Conservation (phyloP, 768 basidiomycete species). For the Tylopilus plumbeoviolaceoides region DNA sequence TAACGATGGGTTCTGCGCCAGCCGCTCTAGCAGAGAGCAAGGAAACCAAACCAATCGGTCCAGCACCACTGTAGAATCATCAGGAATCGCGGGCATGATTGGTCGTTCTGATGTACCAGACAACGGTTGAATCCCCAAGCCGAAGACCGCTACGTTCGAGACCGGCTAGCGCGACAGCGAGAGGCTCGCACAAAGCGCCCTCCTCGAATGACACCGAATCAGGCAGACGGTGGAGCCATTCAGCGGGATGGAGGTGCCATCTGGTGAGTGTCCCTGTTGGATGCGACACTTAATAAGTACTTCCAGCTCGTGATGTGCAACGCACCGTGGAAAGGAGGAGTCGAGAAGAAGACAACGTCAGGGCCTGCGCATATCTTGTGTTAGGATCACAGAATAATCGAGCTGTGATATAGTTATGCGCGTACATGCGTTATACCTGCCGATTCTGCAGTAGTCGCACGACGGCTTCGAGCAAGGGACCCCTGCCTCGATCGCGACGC, state of each 20-base stretch:
- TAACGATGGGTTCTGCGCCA: conserved; percentile 65
- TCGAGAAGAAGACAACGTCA: conserved; percentile 62
- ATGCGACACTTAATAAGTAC: not conserved
- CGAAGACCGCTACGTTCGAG: conserved; percentile 62
- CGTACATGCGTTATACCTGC: conserved; percentile 59
- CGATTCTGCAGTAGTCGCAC: conserved; percentile 60
- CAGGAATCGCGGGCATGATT: conserved; percentile 7
- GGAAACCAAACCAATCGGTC: conserved; percentile 62
- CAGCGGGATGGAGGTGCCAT: conserved; percentile 64
- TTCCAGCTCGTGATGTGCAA: not conserved
- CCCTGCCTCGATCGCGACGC: conserved; percentile 68
- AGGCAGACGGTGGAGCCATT: conserved; percentile 65
- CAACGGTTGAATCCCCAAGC: conserved; percentile 58
- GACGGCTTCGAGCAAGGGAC: conserved; percentile 61
- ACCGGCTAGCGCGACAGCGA: conserved; percentile 64
- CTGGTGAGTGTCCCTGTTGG: conserved; percentile 54
- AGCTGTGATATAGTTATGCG: not conserved
- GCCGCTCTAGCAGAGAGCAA: conserved; percentile 63
- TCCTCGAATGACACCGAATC: conserved; percentile 62
- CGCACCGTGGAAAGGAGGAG: conserved; percentile 63
- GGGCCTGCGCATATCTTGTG: conserved; percentile 23
- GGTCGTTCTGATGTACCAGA: conserved; percentile 42
- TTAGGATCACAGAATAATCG: not conserved
- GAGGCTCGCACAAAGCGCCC: conserved; percentile 63
- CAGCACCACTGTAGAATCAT: conserved; percentile 48